These are phyloP conservation scores for Phytopythium mirpurense DNA, from an alignment of 352 stramenopile genomes.

Conservation along the genomic window DNA sequence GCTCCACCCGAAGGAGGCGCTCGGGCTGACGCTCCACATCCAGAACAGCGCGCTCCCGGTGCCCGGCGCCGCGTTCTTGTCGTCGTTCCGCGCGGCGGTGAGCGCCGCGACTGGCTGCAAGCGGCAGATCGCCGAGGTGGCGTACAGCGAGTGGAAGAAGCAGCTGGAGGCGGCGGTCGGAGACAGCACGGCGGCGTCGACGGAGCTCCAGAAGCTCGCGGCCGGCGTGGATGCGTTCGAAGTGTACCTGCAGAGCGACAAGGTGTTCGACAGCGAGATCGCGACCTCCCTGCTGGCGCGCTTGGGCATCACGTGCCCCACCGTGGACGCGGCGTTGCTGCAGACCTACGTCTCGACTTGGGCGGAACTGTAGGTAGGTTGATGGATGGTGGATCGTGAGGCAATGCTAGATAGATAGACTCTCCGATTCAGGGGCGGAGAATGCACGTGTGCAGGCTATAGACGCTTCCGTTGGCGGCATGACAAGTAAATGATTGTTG, in stretches of 20 bases:
- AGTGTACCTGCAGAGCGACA: constrained; percentile 54
- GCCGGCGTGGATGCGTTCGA: constrained; percentile 63
- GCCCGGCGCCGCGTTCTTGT: constrained; percentile 44
- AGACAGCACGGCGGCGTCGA: constrained; percentile 16
- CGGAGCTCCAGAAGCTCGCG: constrained; percentile 52
- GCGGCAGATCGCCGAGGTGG: constrained; percentile 21
- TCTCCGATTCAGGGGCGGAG: too few relatives aligned
- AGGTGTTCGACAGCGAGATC: constrained; percentile 51
- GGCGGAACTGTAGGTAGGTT: constrained; percentile 31
- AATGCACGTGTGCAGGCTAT: not conserved
- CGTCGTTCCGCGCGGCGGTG: constrained; percentile 27
- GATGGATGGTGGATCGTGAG: not conserved
- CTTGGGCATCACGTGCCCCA: constrained; percentile 33
- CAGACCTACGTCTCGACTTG: constrained; percentile 36
- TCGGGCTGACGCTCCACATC: constrained; percentile 73
- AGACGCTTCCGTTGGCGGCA: too few relatives aligned
- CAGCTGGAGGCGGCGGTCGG: constrained; percentile 6
- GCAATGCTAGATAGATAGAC: not conserved
- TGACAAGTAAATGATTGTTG: too few relatives aligned
- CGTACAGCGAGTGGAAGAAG: constrained; percentile 37
- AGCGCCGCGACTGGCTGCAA: not conserved
- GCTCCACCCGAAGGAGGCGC: constrained; percentile 37
- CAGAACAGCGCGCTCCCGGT: constrained; percentile 48
- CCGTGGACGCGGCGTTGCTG: constrained; percentile 33
- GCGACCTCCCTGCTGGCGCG: constrained; percentile 38